Base-by-base conservation (phyloP, 768 basidiomycete genomes). In the Panus rudis region DNA sequence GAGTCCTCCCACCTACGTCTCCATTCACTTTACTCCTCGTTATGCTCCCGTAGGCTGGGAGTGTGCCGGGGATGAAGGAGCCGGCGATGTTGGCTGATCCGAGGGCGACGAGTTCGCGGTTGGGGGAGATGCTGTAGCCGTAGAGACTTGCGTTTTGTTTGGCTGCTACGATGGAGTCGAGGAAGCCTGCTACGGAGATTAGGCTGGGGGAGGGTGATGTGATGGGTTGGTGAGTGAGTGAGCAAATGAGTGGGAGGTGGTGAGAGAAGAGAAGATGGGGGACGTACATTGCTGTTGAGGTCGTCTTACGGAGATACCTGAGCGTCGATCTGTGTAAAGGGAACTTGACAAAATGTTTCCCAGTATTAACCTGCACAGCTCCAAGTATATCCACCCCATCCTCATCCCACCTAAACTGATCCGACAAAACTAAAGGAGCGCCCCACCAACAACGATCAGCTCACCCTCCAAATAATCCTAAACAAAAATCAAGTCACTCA, bases 121-220 rank as follows among this genome's bases (percentile, higher is more conserved):
- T 99, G 0, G 92, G 91, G 50, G 81, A 87, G 50, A 98, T 86
- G 0, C 86, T 76, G 59, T 97, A 84, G 3, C 89, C 86, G 56
- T 84, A 97, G 11, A 82, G 81, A 3, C 79, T 75, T 0, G 80
- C 79, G 47, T 87, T 93, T 60, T 97, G 92, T 56, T 98, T 96
- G 2, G 94, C 94, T 0, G 92, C 88, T 2, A 92, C 91, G 48
- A 96, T 92, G 47, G 86, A 90, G 60, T 99, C 94, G 47, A 99
- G 68, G 60, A 93, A 96, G 1, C 96, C 96, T 17, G 91, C 75
- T 31, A 94, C 73, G 0, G 86, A 77, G 39, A 89, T 83, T 41
- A 92, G 59, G 24, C 85, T 88, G 51, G 16, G 24, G 32, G 30
- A 16, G 16, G 33, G n/a, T 19, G n/a, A 32, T 44, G 45, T n/a